Evolutionary conservation across 306 rosid species (phyloP), one percentile per base, ranked within the genome.

Genomic region (Dalbergia cultrata): DNA sequence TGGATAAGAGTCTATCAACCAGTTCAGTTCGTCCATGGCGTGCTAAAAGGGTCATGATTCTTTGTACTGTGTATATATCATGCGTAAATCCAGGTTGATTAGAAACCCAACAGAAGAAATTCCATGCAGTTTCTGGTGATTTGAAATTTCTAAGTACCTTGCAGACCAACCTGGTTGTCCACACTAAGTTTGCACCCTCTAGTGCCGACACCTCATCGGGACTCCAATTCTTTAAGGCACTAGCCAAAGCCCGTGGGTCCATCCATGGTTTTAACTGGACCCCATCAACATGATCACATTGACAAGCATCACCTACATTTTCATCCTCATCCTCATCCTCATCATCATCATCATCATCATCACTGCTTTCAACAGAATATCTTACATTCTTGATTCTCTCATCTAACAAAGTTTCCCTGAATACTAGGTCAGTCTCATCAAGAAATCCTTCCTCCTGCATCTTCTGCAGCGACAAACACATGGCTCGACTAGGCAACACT

Each of bases 61-160:
- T 91, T 80, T 93, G 95, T 50, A 91, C 87, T 4, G 98, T 91
- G 87, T 86, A 88, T 69, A 86, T 84, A 70, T 90, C 92, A 87
- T 93, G 98, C 39, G 91, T 87, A 84, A 91, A 91, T 54, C 93
- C 97, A 37, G 89, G 91, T 81, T 86, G 95, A 80, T 50, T 44
- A 53, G 94, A 89, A 74, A 87, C 95, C 98, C 97, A 91, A 56
- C 95, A 86, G 86, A 93, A 93, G 84, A 93, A 91, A 53, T 77
- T 89, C 98, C 98, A 93, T 35, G 91, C 98, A 50, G 87, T 85
- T 76, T 91, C 95, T 18, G 97, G 85, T 43, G 91, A 85, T 0
- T 74, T 91, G 61, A 91, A 85, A 77, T 80, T 82, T 84, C 95
- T 86, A 73, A 91, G 91, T 58, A 90, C 82, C 93, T 86, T 93